Base-by-base conservation (phyloP, 352 stramenopile species). In the Phytophthora boehmeriae region DNA sequence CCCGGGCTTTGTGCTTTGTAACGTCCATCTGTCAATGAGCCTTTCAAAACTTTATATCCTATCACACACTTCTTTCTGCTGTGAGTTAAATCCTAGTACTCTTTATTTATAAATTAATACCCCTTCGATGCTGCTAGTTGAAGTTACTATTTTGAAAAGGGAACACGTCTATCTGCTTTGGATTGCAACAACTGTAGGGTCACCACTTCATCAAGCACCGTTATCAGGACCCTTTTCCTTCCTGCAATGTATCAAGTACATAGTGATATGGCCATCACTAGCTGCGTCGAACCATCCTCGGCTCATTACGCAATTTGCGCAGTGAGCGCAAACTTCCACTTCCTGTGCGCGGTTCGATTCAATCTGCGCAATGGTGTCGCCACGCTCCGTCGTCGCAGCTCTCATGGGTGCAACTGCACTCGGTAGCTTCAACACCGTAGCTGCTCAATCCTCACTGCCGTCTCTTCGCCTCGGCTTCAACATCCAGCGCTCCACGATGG, bases 401-500 rank as follows among this genome's bases (percentile, higher is more conserved):
- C 10, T 34, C 19, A 14, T 48, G 17, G 42, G 8, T 11, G 35
- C 25, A 9, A n/a, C 27, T 17, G 23, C 45, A 17, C 25, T 65
- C 6, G 2, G 47, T 13, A 11, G 30, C 52, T 60, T 64, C 34
- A 20, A 68, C 43, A 39, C 51, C 14, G 58, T 59, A 10, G 34
- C 41, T 45, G 65, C 61, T 4, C 35, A 56, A 10, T 63, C 56
- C 5, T 59, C 68, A 19, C 55, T 78, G 22, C 52, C 72, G 14
- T 78, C 62, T 13, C 50, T 82, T 42, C 71, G 68, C 17, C 56
- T 85, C 6, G 63, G 46, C 6, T 76, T 89, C 69, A 67, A 72
- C 32, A 72, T 81, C 57, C 79, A 86, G 49, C 76, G 79, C 19
- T 68, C 58, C 44, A 73, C 76, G 17, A 86, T 89, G 76, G 62